Percentiles rank a stretch among this genome's conserved stretches.
Evolutionary conservation across 495 filamentous ascomycete genomes (phyloP).

Genomic region (Penicillium lividum): DNA sequence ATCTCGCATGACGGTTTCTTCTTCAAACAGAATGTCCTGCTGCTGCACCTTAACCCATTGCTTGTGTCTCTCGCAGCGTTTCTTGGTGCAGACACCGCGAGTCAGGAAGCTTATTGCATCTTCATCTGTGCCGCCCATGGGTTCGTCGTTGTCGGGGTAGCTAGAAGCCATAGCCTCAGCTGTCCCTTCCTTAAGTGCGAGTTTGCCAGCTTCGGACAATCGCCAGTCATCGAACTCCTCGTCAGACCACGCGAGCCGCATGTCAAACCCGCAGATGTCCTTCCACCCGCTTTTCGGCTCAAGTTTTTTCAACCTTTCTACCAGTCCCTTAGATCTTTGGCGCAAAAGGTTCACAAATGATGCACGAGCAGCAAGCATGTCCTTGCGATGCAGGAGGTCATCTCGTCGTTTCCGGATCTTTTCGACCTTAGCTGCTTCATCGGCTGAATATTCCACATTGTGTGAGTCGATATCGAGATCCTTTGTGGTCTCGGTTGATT

Average conservation of each 20-base stretch:
- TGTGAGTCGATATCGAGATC: slow-evolving; percentile 39
- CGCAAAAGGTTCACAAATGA: slow-evolving; percentile 46
- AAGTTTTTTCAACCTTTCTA: slow-evolving; percentile 48
- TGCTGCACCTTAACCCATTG: slow-evolving; percentile 55
- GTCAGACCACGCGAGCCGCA: slow-evolving; percentile 60
- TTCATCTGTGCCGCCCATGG: slow-evolving; percentile 34
- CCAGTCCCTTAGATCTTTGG: slow-evolving; percentile 43
- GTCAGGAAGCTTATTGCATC: slow-evolving; percentile 35
- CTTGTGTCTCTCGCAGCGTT: slow-evolving; percentile 54
- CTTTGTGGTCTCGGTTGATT: slow-evolving; percentile 77
- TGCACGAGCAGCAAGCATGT: slow-evolving; percentile 47
- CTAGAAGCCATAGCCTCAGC: slow-evolving; percentile 38
- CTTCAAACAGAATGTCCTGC: slow-evolving; percentile 51
- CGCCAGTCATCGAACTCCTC: slow-evolving; percentile 62
- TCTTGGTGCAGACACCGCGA: slow-evolving; percentile 53
- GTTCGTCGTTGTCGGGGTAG: slow-evolving; percentile 39
- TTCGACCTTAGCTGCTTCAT: slow-evolving; percentile 44
- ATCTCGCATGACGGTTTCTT: slow-evolving; percentile 40
- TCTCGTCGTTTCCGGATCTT: slow-evolving; percentile 43
- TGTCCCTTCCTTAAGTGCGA: slow-evolving; percentile 44
- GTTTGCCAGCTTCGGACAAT: slow-evolving; percentile 39
- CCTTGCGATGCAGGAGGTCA: slow-evolving; percentile 40
- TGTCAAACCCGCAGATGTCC: slow-evolving; percentile 67
- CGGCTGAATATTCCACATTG: slow-evolving; percentile 39
- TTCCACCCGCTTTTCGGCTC: slow-evolving; percentile 59